Percentiles rank a stretch among this genome's conserved stretches.
Conservation (phyloP, 805 yeast genomes). For the Martiniozyma abietophila region DNA sequence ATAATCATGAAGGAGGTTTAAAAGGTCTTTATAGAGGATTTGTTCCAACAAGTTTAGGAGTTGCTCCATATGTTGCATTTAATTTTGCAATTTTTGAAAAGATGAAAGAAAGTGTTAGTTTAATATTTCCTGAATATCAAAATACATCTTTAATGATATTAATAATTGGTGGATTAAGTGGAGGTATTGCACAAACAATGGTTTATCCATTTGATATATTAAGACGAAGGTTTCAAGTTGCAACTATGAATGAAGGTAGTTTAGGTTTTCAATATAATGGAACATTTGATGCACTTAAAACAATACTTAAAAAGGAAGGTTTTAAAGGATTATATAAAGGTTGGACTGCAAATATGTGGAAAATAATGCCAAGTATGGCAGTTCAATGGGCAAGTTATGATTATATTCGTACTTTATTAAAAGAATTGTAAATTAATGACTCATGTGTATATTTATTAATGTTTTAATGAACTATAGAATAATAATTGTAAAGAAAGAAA, state of each 20-base stretch:
- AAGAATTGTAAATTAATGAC: no score
- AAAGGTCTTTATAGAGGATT: constrained; percentile 74
- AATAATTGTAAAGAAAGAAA: no score
- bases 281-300: constrained; percentile 60
- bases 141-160: constrained; percentile 37
- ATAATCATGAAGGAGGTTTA: constrained; percentile 73
- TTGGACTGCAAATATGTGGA: constrained; percentile 70
- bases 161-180: constrained; percentile 74
- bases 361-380: constrained; percentile 93
- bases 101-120: constrained; percentile 42
- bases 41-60: constrained; percentile 86
- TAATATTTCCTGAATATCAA: constrained; percentile 25
- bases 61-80: constrained; percentile 92
- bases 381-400: constrained; percentile 89
- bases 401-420: constrained; percentile 41
- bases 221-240: constrained; percentile 85
- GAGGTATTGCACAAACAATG: constrained; percentile 82
- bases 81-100: constrained; percentile 87
- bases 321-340: constrained; percentile 64
- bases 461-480: no score
- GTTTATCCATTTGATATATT: constrained; percentile 89
- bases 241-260: constrained; percentile 67
- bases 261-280: constrained; percentile 78
- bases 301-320: constrained; percentile 71
- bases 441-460: no score